Evolutionary conservation across 108 stramenopile genomes (phyloP), one percentile per base, ranked within the genome.

Genomic region (Nitzschia palea): DNA sequence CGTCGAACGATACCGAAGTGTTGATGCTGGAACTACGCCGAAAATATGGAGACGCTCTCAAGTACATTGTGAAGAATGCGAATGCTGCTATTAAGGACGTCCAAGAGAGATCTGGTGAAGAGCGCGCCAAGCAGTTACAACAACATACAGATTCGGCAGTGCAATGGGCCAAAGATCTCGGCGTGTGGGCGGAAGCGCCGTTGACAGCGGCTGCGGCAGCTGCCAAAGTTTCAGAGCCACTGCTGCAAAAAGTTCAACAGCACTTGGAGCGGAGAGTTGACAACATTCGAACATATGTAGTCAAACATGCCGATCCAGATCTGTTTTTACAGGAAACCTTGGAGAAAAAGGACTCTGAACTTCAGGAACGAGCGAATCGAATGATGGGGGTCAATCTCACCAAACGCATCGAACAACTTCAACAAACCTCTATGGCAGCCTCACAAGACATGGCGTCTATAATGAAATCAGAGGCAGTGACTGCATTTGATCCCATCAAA

Each of bases 261-360:
- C 61, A 83, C 34, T 44, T 93, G 18, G 86, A 87, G 43, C 69
- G 48, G 54, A 58, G 82, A 4, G 70, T 87, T n/a, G 81, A 83
- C 8, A 83, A 83, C 33, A 84, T 93, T 42, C 80, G 91, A 54
- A 44, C 65, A 43, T 85, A 93, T 62, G 78, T 90, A 4, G 80
- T 86, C 53, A 88, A 90, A 68, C 52, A 80, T 5, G 66, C 77
- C 10, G 81, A 93, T 63, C 79, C 86, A 0, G 84, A 88, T 53
- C 61, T 78, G 23, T 93, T 90, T 61, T 35, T 90, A 14, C 47
- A 56, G 31, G 91, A 93, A 52, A 76, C 76, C 2, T 44, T 90
- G 29, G 67, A 65, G 29, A 67, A 64, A 28, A 58, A 79, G 25
- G 88, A 93, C 32, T 36, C 67, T 22, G 65, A 74, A 3, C 32